phyloP scores from a whole-genome alignment of 306 rosid species.

The Rubus parviflorus region DNA sequence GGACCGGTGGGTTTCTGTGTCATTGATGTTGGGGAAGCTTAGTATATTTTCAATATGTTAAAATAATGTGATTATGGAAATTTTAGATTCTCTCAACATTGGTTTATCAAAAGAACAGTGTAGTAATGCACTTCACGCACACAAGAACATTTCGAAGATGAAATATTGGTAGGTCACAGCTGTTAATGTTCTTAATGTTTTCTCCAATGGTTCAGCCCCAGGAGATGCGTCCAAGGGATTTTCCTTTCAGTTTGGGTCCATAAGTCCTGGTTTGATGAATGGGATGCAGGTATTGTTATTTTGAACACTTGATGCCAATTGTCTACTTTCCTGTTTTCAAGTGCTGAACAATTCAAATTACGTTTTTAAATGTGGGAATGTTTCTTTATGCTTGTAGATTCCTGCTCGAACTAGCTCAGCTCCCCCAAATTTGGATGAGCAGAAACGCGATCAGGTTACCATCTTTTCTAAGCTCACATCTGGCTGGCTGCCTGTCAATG shows the following conservation, averaged over 20 bases:
- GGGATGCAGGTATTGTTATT: slow-evolving; percentile 62
- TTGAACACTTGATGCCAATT: slow-evolving; percentile 11
- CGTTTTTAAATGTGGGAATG: background rate
- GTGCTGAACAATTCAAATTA: background rate
- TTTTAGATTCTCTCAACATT: background rate
- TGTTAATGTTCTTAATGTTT: background rate
- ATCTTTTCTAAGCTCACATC: background rate
- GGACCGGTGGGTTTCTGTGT: background rate
- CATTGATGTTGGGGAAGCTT: background rate
- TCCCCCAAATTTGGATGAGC: slow-evolving; percentile 97
- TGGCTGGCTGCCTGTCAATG: slow-evolving; percentile 13
- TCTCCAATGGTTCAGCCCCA: slow-evolving; percentile 35
- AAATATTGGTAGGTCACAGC: background rate
- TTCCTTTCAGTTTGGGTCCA: slow-evolving; percentile 85
- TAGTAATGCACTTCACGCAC: background rate
- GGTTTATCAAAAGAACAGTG: background rate
- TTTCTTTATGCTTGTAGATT: slow-evolving; percentile 51
- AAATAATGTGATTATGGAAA: background rate
- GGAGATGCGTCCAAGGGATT: slow-evolving; percentile 69
- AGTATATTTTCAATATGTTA: background rate
- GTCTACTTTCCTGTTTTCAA: background rate
- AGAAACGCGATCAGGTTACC: slow-evolving; percentile 77
- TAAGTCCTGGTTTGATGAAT: slow-evolving; percentile 69
- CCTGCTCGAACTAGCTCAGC: slow-evolving; percentile 97
- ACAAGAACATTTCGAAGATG: background rate